phyloP scores from a whole-genome alignment of 768 basidiomycete genomes.

The Trametes sanguinea region DNA sequence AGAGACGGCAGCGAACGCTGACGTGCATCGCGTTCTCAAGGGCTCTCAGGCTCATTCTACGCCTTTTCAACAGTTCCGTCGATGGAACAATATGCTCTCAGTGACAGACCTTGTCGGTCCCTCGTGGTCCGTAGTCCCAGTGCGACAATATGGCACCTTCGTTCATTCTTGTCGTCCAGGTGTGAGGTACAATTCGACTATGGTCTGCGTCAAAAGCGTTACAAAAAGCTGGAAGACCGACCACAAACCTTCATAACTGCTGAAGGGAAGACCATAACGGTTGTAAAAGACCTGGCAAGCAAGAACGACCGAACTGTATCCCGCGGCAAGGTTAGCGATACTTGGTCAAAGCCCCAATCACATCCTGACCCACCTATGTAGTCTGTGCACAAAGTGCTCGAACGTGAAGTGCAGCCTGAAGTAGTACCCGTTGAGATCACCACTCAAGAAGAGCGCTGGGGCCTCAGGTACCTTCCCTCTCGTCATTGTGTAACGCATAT shows the following conservation, averaged over 20 bases:
- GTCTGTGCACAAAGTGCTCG: slow-evolving; percentile 77
- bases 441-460: slow-evolving; percentile 77
- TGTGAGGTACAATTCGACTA: slow-evolving; percentile 83
- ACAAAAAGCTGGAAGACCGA: slow-evolving; percentile 48
- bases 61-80: slow-evolving; percentile 49
- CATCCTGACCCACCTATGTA: slow-evolving; percentile 28
- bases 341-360: not conserved
- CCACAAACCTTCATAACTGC: slow-evolving; percentile 58
- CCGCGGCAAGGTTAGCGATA: slow-evolving; percentile 51
- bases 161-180: slow-evolving; percentile 42
- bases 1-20: slow-evolving; percentile 20
- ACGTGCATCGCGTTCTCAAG: slow-evolving; percentile 21
- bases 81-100: slow-evolving; percentile 45
- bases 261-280: slow-evolving; percentile 60
- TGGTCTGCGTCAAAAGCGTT: slow-evolving; percentile 60
- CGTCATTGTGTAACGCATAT: not conserved
- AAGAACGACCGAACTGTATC: slow-evolving; percentile 55
- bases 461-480: slow-evolving; percentile 55
- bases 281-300: slow-evolving; percentile 51
- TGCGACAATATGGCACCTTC: too few species aligned
- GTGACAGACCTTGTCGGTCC: slow-evolving; percentile 66
- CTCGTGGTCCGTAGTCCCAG: slow-evolving; percentile 49
- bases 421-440: slow-evolving; percentile 52
- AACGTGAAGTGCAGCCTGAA: slow-evolving; percentile 66
- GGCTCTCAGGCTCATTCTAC: slow-evolving; percentile 6